A percentile compares a stretch with the other conserved stretches of the same genome.
Conservation (phyloP, 306 rosid genomes). For the Cicer arietinum region DNA sequence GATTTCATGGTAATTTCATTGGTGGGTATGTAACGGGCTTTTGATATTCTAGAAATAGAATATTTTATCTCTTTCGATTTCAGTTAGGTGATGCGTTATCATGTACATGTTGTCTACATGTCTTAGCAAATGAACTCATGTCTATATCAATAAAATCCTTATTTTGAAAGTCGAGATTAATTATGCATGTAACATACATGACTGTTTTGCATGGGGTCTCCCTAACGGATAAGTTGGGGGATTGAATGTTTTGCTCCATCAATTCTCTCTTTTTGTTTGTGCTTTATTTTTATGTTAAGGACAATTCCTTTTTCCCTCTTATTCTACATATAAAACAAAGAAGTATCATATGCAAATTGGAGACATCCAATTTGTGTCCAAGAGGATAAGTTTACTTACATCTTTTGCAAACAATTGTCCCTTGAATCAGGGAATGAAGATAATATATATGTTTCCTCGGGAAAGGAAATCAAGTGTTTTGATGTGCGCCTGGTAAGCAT, state of each 20-base stretch:
- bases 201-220: background rate
- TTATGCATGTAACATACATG: background rate
- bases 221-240: background rate
- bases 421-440: constrained; percentile 83
- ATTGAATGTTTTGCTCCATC: background rate
- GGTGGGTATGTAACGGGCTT: background rate
- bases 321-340: background rate
- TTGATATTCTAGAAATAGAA: background rate
- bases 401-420: constrained; percentile 38
- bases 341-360: background rate
- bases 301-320: constrained; percentile 5
- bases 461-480: constrained; percentile 84
- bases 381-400: constrained; percentile 19
- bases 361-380: constrained; percentile 13
- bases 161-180: constrained; percentile 6
- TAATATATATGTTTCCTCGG: constrained; percentile 70
- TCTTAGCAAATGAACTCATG: background rate
- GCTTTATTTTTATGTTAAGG: constrained; percentile 13
- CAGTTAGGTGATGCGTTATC: background rate
- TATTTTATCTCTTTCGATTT: background rate
- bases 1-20: background rate
- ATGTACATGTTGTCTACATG: background rate
- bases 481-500: constrained; percentile 82
- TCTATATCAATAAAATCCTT: background rate
- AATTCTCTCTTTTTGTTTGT: background rate